Percentiles rank a stretch among this genome's conserved stretches.
phyloP scores from a whole-genome alignment of 1,284 basidiomycete species.

The Thecaphora thlaspeos region DNA sequence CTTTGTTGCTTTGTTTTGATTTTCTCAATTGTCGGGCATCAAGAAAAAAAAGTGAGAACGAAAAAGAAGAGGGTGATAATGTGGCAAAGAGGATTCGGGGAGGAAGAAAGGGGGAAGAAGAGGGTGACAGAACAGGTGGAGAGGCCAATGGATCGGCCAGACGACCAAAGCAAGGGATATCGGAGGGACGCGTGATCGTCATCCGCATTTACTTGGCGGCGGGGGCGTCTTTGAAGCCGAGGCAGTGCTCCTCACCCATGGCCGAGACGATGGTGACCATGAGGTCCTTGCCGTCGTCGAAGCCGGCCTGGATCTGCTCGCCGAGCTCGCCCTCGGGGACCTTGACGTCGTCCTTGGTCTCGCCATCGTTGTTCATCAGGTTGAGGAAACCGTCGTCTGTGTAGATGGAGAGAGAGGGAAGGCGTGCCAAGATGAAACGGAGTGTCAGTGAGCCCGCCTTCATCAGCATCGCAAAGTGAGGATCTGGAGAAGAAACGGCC shows the following conservation, averaged over 20 bases:
- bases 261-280: slow-evolving; percentile 84
- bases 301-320: slow-evolving; percentile 69
- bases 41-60: too few species aligned
- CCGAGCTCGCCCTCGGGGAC: slow-evolving; percentile 85
- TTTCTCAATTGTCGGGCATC: too few species aligned
- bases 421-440: neutral
- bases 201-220: slow-evolving; percentile 55
- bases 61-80: too few species aligned
- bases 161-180: too few species aligned
- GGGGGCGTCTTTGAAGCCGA: slow-evolving; percentile 63
- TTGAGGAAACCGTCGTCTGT: slow-evolving; percentile 73
- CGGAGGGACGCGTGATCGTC: too few species aligned
- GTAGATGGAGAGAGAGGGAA: slow-evolving; percentile 7
- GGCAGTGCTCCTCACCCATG: slow-evolving; percentile 89
- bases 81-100: too few species aligned
- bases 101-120: too few species aligned
- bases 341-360: slow-evolving; percentile 90
- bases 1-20: too few species aligned
- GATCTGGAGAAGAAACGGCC: too few species aligned
- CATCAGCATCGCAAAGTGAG: too few species aligned
- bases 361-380: slow-evolving; percentile 83
- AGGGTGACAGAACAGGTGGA: too few species aligned
- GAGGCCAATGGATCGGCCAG: too few species aligned
- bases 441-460: neutral
- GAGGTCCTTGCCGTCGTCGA: slow-evolving; percentile 81